phyloP scores from a whole-genome alignment of 106 monocot species.

The Amphibolis antarctica region DNA sequence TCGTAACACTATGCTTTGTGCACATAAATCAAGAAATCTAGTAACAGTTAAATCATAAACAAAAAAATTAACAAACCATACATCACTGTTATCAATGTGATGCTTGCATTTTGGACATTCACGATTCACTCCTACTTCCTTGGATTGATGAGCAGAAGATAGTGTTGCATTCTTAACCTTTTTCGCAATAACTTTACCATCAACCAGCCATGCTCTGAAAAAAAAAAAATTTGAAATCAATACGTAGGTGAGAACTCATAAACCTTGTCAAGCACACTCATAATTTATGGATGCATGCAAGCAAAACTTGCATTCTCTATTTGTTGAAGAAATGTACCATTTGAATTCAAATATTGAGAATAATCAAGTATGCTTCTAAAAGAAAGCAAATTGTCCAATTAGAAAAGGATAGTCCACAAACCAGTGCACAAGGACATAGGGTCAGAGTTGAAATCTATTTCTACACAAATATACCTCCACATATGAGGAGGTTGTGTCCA shows the following conservation, averaged over 20 bases:
- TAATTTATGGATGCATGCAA: too few relatives aligned
- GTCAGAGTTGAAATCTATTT: too few relatives aligned
- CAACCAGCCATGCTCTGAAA: constrained; percentile 67
- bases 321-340: too few relatives aligned
- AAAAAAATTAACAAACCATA: constrained; percentile 18
- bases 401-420: too few relatives aligned
- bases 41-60: not conserved
- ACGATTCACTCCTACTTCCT: constrained; percentile 53
- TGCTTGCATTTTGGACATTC: constrained; percentile 91
- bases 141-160: constrained; percentile 29
- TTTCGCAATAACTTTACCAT: constrained; percentile 69
- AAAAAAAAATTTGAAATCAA: not conserved
- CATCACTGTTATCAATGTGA: constrained; percentile 86
- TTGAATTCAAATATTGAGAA: too few relatives aligned
- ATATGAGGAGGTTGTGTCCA: too few relatives aligned
- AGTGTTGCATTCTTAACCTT: constrained; percentile 64
- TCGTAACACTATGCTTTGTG: too few relatives aligned
- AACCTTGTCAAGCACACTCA: constrained; percentile 8
- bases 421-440: too few relatives aligned
- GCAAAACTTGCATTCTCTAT: too few relatives aligned
- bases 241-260: not conserved
- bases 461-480: too few relatives aligned
- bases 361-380: too few relatives aligned
- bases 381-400: too few relatives aligned
- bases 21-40: not conserved